These are phyloP conservation scores for Fragilariopsis cylindrus DNA, from an alignment of 108 stramenopile species.

Conservation along the genomic window DNA sequence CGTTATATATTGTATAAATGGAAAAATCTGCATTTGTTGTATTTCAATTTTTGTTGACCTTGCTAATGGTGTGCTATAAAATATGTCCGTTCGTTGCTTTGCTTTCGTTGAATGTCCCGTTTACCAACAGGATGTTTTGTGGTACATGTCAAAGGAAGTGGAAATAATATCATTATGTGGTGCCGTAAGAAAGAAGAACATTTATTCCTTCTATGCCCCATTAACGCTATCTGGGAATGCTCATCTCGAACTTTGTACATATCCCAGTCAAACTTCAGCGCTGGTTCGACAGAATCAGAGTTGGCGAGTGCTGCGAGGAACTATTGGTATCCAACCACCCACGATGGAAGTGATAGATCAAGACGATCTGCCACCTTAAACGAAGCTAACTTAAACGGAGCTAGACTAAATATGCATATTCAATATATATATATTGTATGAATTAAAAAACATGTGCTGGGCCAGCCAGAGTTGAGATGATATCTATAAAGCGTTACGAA, in stretches of 20 bases:
- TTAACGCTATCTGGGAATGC: constrained; percentile 64
- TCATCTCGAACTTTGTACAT: constrained; percentile 56
- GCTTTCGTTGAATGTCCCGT: not conserved
- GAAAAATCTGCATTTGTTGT: not conserved
- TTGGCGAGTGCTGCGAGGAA: constrained; percentile 58
- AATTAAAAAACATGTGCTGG: too few relatives aligned
- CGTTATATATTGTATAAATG: not conserved
- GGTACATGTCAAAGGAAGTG: constrained; percentile 84
- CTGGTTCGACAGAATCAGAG: constrained; percentile 39
- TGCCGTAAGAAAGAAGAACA: not conserved
- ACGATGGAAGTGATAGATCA: constrained; percentile 64
- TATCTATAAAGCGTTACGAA: too few relatives aligned
- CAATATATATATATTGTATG: too few relatives aligned
- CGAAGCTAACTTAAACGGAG: too few relatives aligned
- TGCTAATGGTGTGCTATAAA: not conserved
- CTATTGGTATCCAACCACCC: constrained; percentile 43
- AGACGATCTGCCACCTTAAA: not conserved
- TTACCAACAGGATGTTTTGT: constrained; percentile 54
- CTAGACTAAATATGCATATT: too few relatives aligned
- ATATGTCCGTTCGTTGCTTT: not conserved
- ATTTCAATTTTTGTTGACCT: not conserved
- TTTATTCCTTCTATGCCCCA: constrained; percentile 67
- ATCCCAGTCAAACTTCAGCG: constrained; percentile 65
- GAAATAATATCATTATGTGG: constrained; percentile 8
- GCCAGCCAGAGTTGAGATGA: too few relatives aligned